Percentiles rank a stretch among this genome's conserved stretches.
phyloP scores from a whole-genome alignment of 148 eudicot genomes.

The Rhododendron ovatum region DNA sequence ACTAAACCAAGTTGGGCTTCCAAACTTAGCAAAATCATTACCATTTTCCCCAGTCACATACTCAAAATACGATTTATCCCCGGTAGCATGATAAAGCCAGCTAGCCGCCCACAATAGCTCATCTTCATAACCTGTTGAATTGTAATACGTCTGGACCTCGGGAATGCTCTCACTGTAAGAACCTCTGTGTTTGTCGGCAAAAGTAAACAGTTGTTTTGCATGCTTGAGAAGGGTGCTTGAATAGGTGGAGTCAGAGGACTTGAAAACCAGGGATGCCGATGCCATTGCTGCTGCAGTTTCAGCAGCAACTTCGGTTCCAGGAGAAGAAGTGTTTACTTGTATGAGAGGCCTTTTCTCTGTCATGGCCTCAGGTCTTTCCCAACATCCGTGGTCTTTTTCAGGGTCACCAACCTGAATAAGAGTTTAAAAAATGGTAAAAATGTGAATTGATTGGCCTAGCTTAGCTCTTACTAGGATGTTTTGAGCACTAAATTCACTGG shows the following conservation, averaged over 20 bases:
- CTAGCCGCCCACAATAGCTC: slow-evolving; percentile 97
- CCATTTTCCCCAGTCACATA: slow-evolving; percentile 65
- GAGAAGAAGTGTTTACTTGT: slow-evolving; percentile 58
- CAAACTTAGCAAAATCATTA: slow-evolving; percentile 56
- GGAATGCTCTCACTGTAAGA: slow-evolving; percentile 73
- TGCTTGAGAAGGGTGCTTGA: slow-evolving; percentile 67
- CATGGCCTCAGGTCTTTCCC: slow-evolving; percentile 92
- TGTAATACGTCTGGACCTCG: slow-evolving; percentile 63
- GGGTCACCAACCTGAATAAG: slow-evolving; percentile 72
- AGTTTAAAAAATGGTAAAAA: not conserved
- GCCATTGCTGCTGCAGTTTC: slow-evolving; percentile 97
- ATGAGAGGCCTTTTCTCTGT: slow-evolving; percentile 61
- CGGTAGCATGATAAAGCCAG: slow-evolving; percentile 93
- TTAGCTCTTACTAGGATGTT: not conserved
- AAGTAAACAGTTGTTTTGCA: slow-evolving; percentile 61
- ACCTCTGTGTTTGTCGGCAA: slow-evolving; percentile 65
- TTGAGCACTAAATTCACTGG: not conserved
- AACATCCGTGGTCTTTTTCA: slow-evolving; percentile 69
- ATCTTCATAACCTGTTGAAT: slow-evolving; percentile 82
- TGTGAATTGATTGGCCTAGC: not conserved
- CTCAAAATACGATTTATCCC: slow-evolving; percentile 49
- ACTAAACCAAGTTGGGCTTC: slow-evolving; percentile 88
- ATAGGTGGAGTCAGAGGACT: slow-evolving; percentile 46
- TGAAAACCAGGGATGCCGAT: slow-evolving; percentile 87
- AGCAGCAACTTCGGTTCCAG: slow-evolving; percentile 91